Base-by-base conservation (phyloP, 345 rosid genomes). In the Reutealis trisperma region DNA sequence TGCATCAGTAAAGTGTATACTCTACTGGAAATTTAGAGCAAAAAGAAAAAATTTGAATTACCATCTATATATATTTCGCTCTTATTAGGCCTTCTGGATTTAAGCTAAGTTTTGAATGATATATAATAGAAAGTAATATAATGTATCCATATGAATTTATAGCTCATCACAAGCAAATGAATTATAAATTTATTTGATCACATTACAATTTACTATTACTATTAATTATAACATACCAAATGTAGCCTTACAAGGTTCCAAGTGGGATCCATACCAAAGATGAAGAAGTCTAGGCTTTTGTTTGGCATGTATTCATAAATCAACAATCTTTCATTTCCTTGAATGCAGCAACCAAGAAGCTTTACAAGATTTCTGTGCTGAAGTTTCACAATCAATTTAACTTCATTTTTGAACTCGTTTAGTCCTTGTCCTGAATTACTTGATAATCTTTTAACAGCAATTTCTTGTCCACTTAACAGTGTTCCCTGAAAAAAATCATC, bases 221-320 rank as follows among this genome's bases (percentile, higher is more conserved):
- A 27, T 27, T 27, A 27, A 27, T 27, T 27, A 27, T 27, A 27
- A 0, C 30, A 27, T 27, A 27, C 30, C 30, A 27, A 27, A 27
- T 27, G 30, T 27, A 27, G 30, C 30, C 30, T 27, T 27, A 27
- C 30, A 27, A 27, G 30, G 30, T 27, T 27, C 1, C 30, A 27
- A 1, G 30, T 27, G 12, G 42, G 57, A 49, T n/a, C 7, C 66
- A 0, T 2, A 83, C 83, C 84, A 5, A 76, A 83, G 71, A 83
- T 65, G 79, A 85, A 85, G 16, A 11, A 61, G 71, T 85, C 83
- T 14, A 81, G 67, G 75, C 83, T 85, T 76, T 70, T 63, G 57
- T 78, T 83, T 8, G 78, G 79, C 84, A 85, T 73, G 75, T 64
- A 81, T 62, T 85, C 86, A 58, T 85, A 85, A 6, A 85, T 37